These are phyloP conservation scores for Thelonectria olida DNA, from an alignment of 2,329 filamentous ascomycete species.

Conservation along the genomic window DNA sequence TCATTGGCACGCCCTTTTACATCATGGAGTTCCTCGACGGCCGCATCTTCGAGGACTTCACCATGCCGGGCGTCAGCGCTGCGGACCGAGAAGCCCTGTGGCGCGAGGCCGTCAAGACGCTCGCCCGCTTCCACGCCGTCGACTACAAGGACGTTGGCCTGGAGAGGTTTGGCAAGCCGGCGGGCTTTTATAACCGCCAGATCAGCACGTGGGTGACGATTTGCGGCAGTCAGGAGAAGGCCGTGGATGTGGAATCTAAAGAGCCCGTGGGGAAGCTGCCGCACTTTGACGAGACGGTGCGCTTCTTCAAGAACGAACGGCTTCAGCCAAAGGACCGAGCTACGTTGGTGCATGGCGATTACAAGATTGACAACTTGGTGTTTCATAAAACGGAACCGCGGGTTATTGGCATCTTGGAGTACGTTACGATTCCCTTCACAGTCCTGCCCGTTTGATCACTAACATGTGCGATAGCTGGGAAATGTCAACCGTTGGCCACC, in stretches of 20 bases:
- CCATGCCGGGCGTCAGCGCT: constrained; percentile 76
- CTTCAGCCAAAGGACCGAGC: constrained; percentile 80
- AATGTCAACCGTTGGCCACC: constrained; percentile 98
- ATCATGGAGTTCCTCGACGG: constrained; percentile 97
- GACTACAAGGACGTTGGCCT: constrained; percentile 73
- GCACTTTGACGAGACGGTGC: constrained; percentile 81
- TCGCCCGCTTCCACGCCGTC: constrained; percentile 87
- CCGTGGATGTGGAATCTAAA: constrained; percentile 79
- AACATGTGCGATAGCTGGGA: constrained; percentile 73
- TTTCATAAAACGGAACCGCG: constrained; percentile 89
- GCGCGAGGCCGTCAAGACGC: constrained; percentile 82
- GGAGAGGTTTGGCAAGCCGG: constrained; percentile 74
- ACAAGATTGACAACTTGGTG: constrained; percentile 91
- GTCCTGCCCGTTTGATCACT: not conserved
- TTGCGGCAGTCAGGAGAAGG: constrained; percentile 78
- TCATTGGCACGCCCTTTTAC: constrained; percentile 94
- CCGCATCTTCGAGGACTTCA: constrained; percentile 89
- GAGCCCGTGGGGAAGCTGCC: constrained; percentile 83
- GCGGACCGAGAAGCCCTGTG: constrained; percentile 82
- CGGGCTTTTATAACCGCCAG: constrained; percentile 87
- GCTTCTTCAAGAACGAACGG: constrained; percentile 76
- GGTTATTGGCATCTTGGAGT: constrained; percentile 93
- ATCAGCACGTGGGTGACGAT: constrained; percentile 84
- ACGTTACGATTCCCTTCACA: constrained; percentile 44
- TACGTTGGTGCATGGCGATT: constrained; percentile 91